Base-by-base conservation (phyloP, 768 basidiomycete genomes). In the Suillus fuscotomentosus region DNA sequence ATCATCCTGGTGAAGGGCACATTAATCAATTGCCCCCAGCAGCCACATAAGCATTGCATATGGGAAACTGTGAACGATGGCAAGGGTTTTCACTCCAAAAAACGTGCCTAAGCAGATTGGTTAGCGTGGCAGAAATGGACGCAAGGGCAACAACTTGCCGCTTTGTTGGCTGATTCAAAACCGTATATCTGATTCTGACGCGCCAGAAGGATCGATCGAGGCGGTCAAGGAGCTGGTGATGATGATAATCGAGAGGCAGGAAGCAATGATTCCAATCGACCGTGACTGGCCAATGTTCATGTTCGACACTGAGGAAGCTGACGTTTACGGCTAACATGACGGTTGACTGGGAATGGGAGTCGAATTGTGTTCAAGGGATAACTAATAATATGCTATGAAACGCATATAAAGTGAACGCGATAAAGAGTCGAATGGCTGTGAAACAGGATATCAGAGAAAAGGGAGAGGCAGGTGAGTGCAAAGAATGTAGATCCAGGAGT, bases 291-390 rank as follows among this genome's bases (percentile, higher is more conserved):
- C 7, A 56, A 70, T 27, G 27, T 63, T 78, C 50, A 81, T 76
- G 41, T 75, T 75, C n/a, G 81, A 80, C n/a, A 87, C 84, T 11
- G 10, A 88, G 71, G 67, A 86, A 85, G 0, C 81, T 81, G 1
- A 87, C 80, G 57, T 85, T 84, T 3, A 82, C 82, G 24, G 80
- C 81, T 11, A 86, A 71, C 48, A 86, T 71, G 8, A 86, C 82
- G 3, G 82, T 83, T 1, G 78, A 79, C 84, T 86, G 17, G 47
- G n/a, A 20, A 1, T 6, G 31, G 31, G 6, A 31, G 1, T 31
- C 31, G 6, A 31, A 31, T 31, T 31, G 31, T 6, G 31, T 31
- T 31, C 31, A 31, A 31, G 1, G 5, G 31, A 31, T 6, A 31
- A 31, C 5, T 31, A 6, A 31, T 31, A 31, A 31, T 31, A 0